Conservation (phyloP, 1,284 basidiomycete genomes). For the Apiotrichum gracile region DNA sequence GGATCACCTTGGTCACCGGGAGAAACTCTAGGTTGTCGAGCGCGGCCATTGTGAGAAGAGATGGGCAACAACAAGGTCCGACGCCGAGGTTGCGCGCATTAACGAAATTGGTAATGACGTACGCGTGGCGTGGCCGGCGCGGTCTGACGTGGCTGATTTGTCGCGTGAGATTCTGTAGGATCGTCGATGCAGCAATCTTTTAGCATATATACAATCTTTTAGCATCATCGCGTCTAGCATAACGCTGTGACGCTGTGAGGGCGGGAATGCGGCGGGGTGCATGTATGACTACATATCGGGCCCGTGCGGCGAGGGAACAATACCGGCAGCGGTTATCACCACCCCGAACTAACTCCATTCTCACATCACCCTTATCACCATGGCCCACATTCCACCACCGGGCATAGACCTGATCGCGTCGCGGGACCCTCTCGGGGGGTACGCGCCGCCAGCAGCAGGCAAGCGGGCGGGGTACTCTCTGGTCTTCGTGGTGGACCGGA, state of each 20-base stretch:
- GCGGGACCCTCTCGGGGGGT: not conserved
- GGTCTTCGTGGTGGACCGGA: not conserved
- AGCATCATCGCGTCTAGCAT: too few relatives aligned
- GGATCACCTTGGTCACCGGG: constrained; percentile 34
- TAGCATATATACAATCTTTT: too few relatives aligned
- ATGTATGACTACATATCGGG: too few relatives aligned
- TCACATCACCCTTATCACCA: not conserved
- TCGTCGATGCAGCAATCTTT: not conserved
- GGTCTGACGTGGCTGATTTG: not conserved
- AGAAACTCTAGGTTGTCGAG: constrained; percentile 1
- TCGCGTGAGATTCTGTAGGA: not conserved
- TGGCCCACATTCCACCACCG: not conserved
- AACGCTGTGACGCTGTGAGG: too few relatives aligned
- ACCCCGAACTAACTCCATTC: too few relatives aligned
- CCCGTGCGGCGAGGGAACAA: too few relatives aligned
- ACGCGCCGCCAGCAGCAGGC: not conserved
- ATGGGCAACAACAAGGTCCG: not conserved
- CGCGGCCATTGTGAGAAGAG: not conserved
- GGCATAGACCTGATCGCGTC: not conserved
- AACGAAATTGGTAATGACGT: not conserved
- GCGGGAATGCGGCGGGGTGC: too few relatives aligned
- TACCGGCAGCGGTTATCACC: too few relatives aligned
- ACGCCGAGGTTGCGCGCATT: not conserved
- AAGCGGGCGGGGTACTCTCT: not conserved
- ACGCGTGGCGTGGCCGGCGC: not conserved